phyloP scores from a whole-genome alignment of 371 early-diverging fungal genomes.

The Nematocida parisii region DNA sequence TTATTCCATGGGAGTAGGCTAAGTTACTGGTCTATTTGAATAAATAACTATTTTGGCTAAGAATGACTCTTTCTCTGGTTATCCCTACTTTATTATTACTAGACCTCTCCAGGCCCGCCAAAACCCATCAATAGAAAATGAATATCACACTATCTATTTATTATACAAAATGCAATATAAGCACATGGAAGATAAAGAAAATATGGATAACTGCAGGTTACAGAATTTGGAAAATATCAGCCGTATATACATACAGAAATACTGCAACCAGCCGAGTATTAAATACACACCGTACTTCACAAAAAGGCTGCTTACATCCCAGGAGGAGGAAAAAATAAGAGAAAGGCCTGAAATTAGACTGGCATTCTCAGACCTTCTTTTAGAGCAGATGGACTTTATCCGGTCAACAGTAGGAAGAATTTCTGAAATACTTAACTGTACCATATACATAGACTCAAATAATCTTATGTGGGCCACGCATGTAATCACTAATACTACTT shows the following conservation, averaged over 20 bases:
- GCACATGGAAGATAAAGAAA: not conserved
- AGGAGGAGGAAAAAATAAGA: not conserved
- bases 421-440: constrained; percentile 5
- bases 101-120: no score
- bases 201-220: not conserved
- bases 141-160: no score
- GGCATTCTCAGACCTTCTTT: not conserved
- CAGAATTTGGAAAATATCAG: no score
- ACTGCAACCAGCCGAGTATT: not conserved
- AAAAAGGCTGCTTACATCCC: not conserved
- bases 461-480: constrained; percentile 10
- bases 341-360: not conserved
- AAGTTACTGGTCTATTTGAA: no score
- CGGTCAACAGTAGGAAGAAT: not conserved
- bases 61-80: no score
- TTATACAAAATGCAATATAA: not conserved
- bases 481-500: constrained; percentile 2
- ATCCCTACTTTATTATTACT: no score
- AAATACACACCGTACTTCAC: not conserved
- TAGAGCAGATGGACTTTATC: constrained; percentile 31
- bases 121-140: no score
- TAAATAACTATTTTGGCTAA: no score
- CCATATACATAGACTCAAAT: constrained; percentile 14
- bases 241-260: not conserved
- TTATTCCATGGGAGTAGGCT: no score